Base-by-base conservation (phyloP, 2,329 filamentous ascomycete genomes). In the Colletotrichum euphorbiae region DNA sequence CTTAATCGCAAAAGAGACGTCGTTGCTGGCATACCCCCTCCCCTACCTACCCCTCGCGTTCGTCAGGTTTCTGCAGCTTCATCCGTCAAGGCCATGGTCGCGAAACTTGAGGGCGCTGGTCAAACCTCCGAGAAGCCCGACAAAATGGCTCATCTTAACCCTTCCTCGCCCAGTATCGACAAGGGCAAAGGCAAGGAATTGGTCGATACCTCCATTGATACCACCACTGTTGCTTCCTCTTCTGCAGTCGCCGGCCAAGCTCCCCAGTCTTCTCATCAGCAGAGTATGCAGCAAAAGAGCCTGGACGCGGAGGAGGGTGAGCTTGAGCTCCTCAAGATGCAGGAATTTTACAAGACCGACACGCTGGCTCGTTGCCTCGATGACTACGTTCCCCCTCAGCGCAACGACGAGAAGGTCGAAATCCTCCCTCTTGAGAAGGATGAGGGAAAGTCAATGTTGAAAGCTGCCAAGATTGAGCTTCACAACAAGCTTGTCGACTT, bases 81-180 rank as follows among this genome's bases (percentile, higher is more conserved):
- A 24, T 69, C 67, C 2, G 67, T 69, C 19, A 69, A 69, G 31
- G 67, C 67, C n/a, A 69, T 69, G 43, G 67, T 69, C 42, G 67
- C 67, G 6, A 61, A 54, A 13, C 48, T 69, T 8, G 67, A 69
- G 64, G 51, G 55, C 36, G 42, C 9, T 6, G 50, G 42, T 15
- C 21, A 45, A 13, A 52, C 28, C 1, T 60, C 38, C 2, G 60
- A 64, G 15, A 57, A 51, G 19, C 9, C 38, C 3, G 46, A 36
- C 17, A 58, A 13, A 3, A 58, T 58, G 65, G 28, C 52, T 9
- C 19, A 57, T 38, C 36, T 45, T 17, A 58, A 15, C 12, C 24
- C 51, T 3, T 46, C 28, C 38, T 65, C 65, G 52, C 50, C 58
- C 24, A 21, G 40, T 17, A 17, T 50, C 24, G 63, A 62, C 17